These are phyloP conservation scores for Daedaleopsis sinensis DNA, from an alignment of 768 basidiomycete species.

Conservation along the genomic window DNA sequence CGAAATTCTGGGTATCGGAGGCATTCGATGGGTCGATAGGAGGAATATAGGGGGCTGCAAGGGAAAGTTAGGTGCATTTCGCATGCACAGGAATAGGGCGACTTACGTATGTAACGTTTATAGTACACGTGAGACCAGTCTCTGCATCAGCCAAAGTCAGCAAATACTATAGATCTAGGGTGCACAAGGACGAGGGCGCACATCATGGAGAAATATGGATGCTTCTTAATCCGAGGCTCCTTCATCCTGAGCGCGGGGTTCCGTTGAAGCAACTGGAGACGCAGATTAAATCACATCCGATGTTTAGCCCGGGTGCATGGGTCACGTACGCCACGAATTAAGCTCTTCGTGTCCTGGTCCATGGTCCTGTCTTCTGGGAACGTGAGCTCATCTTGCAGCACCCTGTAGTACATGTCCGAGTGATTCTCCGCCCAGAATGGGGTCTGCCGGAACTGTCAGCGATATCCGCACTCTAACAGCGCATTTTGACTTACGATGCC, in stretches of 20 bases:
- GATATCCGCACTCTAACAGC: not conserved
- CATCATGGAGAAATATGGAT: conserved; percentile 96
- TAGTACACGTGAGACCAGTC: conserved; percentile 95
- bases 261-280: conserved; percentile 80
- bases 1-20: conserved; percentile 96
- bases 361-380: conserved; percentile 92
- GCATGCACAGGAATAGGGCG: not conserved
- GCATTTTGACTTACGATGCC: conserved; percentile 72
- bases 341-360: conserved; percentile 92
- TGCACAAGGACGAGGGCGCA: conserved; percentile 40
- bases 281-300: not conserved
- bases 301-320: not conserved
- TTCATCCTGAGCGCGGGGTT: conserved; percentile 89
- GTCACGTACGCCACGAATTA: conserved; percentile 85
- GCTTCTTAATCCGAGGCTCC: conserved; percentile 91
- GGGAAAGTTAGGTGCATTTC: conserved; percentile 15
- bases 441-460: conserved; percentile 52
- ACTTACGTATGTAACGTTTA: conserved; percentile 90
- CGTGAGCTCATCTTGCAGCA: conserved; percentile 85
- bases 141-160: conserved; percentile 43
- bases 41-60: conserved; percentile 86
- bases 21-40: conserved; percentile 91
- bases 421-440: conserved; percentile 94
- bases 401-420: conserved; percentile 92
- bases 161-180: conserved; percentile 14